Evolutionary conservation across 371 early-diverging fungal genomes (phyloP).

Genomic region (Circinella umbellata): DNA sequence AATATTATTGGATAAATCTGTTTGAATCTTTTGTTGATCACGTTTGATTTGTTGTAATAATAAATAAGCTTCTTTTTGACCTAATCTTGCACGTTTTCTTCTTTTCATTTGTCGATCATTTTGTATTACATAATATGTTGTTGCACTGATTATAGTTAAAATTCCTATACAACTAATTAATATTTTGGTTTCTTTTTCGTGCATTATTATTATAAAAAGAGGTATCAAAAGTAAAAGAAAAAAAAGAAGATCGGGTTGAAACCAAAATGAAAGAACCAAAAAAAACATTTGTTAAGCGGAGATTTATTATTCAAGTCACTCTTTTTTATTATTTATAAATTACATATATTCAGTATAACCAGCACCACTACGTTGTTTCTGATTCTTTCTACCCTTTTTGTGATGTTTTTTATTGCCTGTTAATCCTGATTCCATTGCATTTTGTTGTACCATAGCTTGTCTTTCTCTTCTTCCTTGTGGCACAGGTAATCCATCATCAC

Average conservation of each 20-base stretch:
- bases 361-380: constrained; percentile 71
- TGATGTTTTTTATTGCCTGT: constrained; percentile 66
- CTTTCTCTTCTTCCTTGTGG: constrained; percentile 48
- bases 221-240: neutral
- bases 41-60: constrained; percentile 33
- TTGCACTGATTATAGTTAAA: neutral
- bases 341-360: constrained; percentile 43
- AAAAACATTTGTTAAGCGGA: neutral
- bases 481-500: constrained; percentile 53
- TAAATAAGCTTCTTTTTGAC: constrained; percentile 25
- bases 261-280: neutral
- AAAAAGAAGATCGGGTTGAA: neutral
- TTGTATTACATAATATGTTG: constrained; percentile 33
- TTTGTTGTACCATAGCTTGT: constrained; percentile 50
- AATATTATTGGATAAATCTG: constrained; percentile 16
- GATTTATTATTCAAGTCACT: neutral
- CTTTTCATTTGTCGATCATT: constrained; percentile 38
- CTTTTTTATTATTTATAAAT: neutral
- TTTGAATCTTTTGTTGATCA: constrained; percentile 25
- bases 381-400: constrained; percentile 84
- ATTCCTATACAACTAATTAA: neutral
- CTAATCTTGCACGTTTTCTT: constrained; percentile 26
- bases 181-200: neutral
- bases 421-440: constrained; percentile 35
- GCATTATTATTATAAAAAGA: neutral